Base-by-base conservation (phyloP, 1,139 yeast genomes). In the Pichia sp. region DNA sequence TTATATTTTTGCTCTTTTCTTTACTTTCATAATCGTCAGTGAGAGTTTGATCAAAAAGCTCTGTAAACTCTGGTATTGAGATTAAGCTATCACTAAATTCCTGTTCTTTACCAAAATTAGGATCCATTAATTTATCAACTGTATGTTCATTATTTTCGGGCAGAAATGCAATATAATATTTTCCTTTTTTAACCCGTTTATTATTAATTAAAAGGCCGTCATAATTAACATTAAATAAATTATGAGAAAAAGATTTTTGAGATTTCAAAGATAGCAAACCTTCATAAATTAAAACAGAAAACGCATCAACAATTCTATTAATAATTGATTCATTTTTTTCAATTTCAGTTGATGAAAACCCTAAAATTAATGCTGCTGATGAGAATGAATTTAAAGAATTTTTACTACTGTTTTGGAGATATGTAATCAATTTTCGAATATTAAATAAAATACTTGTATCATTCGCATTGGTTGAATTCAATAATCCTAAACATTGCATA, bases 381-480 rank as follows among this genome's bases (percentile, higher is more conserved):
- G 35, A 29, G 3, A 48, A 12, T n/a, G 45, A 42, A 7, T 34
- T 31, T 6, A 48, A 24, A 12, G 27, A 23, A 22, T 31, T 28
- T 12, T 33, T 35, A 10, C 30, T 29, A 20, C 27, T 45, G 10
- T 24, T 29, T 30, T 45, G 43, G 10, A 50, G 45, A 27, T 46
- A 47, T 6, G 36, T 20, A 6, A 55, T 40, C 3, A 55, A 26
- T 41, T 55, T 56, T 38, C 59, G 47, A n/a, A 53, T 47, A 16
- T 37, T 50, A 12, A 51, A 48, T 4, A 55, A 20, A 24, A 53
- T 48, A 16, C 36, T 20, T n/a, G 50, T 28, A 28, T 51, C 55
- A 32, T 43, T 34, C 5, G 11, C 5, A 4, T 26, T 36, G 30
- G 37, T 37, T 32, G 5, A 40, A 3, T 16, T 26, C 2, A 11